Base-by-base conservation (phyloP, 441 rosid species). In the Croton setiger region DNA sequence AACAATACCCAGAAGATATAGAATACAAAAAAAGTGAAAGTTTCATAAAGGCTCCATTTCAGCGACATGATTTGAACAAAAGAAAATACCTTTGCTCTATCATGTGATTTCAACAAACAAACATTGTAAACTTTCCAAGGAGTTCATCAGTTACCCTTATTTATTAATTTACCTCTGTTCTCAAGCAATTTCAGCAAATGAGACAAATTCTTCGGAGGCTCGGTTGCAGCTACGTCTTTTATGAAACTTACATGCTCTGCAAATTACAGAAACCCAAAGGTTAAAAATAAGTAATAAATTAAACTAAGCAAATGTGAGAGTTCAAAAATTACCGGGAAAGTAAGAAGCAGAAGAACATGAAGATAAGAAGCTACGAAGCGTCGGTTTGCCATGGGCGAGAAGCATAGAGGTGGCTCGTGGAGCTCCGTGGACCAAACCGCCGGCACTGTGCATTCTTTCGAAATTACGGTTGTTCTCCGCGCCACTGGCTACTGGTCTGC, bases 181-280 rank as follows among this genome's bases (percentile, higher is more conserved):
- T 44, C 81, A 63, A 87, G 92, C 62, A 89, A 79, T 41, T 70
- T 84, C 67, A 89, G 72, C 43, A 89, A 75, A 51, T 83, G 79
- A 74, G 76, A 71, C 78, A 93, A 74, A 79, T 84, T 81, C 81
- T 69, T 77, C 37, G 97, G 97, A 78, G 95, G 92, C 75, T 84
- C 74, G 77, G 86, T 74, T 67, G 78, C 87, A 58, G 91, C 96
- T 58, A 91, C 79, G 17, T 88, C 90, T 76, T 79, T 80, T 74
- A 93, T 77, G 78, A 88, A 91, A 61, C 75, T 68, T 21, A 74
- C 58, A 74, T 89, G 94, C 4, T 82, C 96, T 90, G 82, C 78
- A 75, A 63, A 23, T 63, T 63, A 57, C 55, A 63, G 31, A 43
- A 18, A 47, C 59, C 41, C 21, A 65, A 33, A 47, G 60, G 45